Conservation (phyloP, 2,329 filamentous ascomycete species). For the Phaeosphaeriaceae sp. region DNA sequence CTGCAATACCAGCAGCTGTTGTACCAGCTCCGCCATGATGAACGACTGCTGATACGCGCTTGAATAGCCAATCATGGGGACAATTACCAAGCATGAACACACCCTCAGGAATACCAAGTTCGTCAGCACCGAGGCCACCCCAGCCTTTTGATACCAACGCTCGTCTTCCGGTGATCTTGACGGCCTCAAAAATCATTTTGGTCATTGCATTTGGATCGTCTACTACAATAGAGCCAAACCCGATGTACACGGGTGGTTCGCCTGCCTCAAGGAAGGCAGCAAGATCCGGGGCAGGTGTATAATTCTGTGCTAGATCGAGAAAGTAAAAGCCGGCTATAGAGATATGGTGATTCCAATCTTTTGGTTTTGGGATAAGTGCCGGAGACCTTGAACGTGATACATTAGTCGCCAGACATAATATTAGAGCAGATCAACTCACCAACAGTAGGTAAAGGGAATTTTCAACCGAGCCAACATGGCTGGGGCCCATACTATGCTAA, state of each 20-base stretch:
- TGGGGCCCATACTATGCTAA: conserved; percentile 83
- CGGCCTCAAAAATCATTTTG: conserved; percentile 50
- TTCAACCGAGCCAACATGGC: conserved; percentile 76
- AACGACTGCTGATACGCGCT: conserved; percentile 79
- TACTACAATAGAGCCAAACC: conserved; percentile 51
- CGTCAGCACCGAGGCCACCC: conserved; percentile 79
- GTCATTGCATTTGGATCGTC: conserved; percentile 53
- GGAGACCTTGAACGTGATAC: conserved; percentile 37
- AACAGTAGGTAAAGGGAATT: conserved; percentile 90
- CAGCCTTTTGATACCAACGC: conserved; percentile 87
- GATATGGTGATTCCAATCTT: conserved; percentile 53
- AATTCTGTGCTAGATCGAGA: conserved; percentile 48
- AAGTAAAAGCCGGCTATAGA: conserved; percentile 52
- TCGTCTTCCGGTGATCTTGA: conserved; percentile 67
- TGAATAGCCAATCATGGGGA: conserved; percentile 89
- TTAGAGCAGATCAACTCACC: conserved; percentile 54
- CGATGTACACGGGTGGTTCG: conserved; percentile 51
- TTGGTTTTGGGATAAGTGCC: conserved; percentile 54
- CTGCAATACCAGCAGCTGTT: conserved; percentile 82
- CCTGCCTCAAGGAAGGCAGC: conserved; percentile 48
- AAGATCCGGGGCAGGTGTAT: conserved; percentile 48
- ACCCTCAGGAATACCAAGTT: conserved; percentile 68
- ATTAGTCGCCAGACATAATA: background rate
- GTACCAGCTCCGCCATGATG: conserved; percentile 90
- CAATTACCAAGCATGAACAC: conserved; percentile 85